These are phyloP conservation scores for Phaeosphaeriaceae sp. DNA, from an alignment of 2,329 filamentous ascomycete species.

Conservation along the genomic window DNA sequence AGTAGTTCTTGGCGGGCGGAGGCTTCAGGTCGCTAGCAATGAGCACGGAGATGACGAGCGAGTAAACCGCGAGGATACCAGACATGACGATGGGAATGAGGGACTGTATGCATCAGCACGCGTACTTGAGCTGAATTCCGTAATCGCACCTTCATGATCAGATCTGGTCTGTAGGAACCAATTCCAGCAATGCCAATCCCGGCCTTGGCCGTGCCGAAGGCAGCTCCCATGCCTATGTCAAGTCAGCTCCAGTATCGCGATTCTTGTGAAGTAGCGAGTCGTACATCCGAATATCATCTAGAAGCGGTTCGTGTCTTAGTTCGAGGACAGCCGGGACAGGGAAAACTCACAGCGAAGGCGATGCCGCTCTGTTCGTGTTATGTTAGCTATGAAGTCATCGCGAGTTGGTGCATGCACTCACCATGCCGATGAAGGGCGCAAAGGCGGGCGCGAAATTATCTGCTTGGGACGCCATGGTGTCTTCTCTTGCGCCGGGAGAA, in stretches of 20 bases:
- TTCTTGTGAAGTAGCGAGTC: constrained; percentile 33
- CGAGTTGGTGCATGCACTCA: constrained; percentile 54
- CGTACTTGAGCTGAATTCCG: background rate
- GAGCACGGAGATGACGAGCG: constrained; percentile 93
- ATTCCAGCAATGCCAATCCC: constrained; percentile 88
- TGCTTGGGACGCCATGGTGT: constrained; percentile 28
- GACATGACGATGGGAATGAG: constrained; percentile 95
- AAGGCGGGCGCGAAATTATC: constrained; percentile 70
- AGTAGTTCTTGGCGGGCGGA: constrained; percentile 72
- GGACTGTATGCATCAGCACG: constrained; percentile 62
- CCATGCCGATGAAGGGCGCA: constrained; percentile 88
- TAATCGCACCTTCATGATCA: constrained; percentile 82
- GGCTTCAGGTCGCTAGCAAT: constrained; percentile 90
- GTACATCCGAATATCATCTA: constrained; percentile 83
- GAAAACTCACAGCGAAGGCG: constrained; percentile 65
- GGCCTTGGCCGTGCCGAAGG: constrained; percentile 87
- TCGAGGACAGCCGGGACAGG: constrained; percentile 12
- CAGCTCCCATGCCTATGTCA: constrained; percentile 70
- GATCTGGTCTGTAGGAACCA: constrained; percentile 81
- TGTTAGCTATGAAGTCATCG: constrained; percentile 47
- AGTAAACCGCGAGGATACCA: constrained; percentile 98
- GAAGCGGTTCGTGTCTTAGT: constrained; percentile 28
- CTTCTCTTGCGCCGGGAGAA: constrained; percentile 4
- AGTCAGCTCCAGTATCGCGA: constrained; percentile 24
- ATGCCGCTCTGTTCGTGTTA: constrained; percentile 71